A percentile compares a stretch with the other conserved stretches of the same genome.
phyloP scores from a whole-genome alignment of 2,329 filamentous ascomycete genomes.

The Fusarium annulatum region DNA sequence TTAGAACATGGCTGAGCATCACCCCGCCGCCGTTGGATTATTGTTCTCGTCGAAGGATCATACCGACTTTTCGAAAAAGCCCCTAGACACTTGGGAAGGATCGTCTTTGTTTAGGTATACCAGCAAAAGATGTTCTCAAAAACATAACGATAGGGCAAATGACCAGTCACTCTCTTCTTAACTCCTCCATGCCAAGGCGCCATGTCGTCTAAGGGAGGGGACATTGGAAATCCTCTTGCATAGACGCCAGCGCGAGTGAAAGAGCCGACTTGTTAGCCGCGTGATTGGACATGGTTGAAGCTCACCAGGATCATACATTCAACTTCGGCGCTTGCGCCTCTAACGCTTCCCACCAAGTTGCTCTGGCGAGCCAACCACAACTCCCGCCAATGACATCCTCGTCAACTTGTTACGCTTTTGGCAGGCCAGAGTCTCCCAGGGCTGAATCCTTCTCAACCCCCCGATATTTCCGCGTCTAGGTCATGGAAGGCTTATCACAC shows the following conservation, averaged over 20 bases:
- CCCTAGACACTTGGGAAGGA: background rate
- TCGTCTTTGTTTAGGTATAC: background rate
- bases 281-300: constrained; percentile 44
- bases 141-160: background rate
- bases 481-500: constrained; percentile 42
- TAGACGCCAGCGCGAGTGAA: constrained; percentile 47
- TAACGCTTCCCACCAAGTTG: constrained; percentile 36
- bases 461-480: constrained; percentile 35
- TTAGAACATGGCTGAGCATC: constrained; percentile 38
- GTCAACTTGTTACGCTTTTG: constrained; percentile 18
- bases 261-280: constrained; percentile 45
- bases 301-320: constrained; percentile 27
- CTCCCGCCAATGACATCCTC: constrained; percentile 19
- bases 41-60: constrained; percentile 1
- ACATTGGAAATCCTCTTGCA: constrained; percentile 31
- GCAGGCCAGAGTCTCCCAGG: constrained; percentile 19
- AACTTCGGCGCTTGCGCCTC: constrained; percentile 47
- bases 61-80: background rate
- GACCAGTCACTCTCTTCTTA: constrained; percentile 18
- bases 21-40: constrained; percentile 13
- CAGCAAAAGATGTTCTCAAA: background rate
- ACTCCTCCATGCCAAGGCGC: constrained; percentile 25
- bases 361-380: constrained; percentile 38
- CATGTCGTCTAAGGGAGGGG: constrained; percentile 28
- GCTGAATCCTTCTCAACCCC: constrained; percentile 36